Evolutionary conservation across 2,329 filamentous ascomycete species (phyloP), one percentile per base, ranked within the genome.

Genomic region (Cryphonectria parasitica): DNA sequence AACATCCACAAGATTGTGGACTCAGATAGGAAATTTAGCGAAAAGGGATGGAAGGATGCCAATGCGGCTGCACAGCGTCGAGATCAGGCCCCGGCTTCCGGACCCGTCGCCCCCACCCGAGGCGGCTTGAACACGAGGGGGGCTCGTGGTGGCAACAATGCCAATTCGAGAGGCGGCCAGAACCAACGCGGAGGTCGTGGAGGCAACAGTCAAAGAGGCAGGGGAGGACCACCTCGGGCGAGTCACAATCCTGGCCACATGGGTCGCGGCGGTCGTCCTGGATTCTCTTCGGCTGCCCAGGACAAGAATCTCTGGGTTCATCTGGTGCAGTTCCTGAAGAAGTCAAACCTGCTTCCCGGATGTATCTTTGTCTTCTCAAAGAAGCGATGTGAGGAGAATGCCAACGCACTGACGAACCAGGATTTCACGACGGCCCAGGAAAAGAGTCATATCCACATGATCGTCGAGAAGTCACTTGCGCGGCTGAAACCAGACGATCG

Each of bases 291-390:
- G 31, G 94, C 92, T 71, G 94, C 94, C 0, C 96, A 99, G 80
- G 96, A 99, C 82, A 95, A 94, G 79, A 98, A 95, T 73, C 87
- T 98, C 10, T 99, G 96, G 96, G 95, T 98, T 49, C 93, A 98
- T 77, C 87, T 99, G 54, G 94, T 99, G 2, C 93, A 97, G 77
- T 94, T 93, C 80, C 85, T 99, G 68, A 93, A 91, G 76, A 97
- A 97, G 80, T 89, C 94, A 67, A 93, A 89, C 64, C 86, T 99
- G 4, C 87, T 99, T 3, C 96, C 96, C 0, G 94, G 92, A 11
- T 98, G 95, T 79, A 97, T 99, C 75, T 99, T 99, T 78, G 95
- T 99, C 69, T 99, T 99, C 81, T 99, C 96, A 2, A 99, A 98
- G 83, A 97, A 96, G 81, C 87, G 96, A 67, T 98, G 96, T 77